Evolutionary conservation across 1,139 yeast species (phyloP).

Genomic region (Kodamaea sp.): DNA sequence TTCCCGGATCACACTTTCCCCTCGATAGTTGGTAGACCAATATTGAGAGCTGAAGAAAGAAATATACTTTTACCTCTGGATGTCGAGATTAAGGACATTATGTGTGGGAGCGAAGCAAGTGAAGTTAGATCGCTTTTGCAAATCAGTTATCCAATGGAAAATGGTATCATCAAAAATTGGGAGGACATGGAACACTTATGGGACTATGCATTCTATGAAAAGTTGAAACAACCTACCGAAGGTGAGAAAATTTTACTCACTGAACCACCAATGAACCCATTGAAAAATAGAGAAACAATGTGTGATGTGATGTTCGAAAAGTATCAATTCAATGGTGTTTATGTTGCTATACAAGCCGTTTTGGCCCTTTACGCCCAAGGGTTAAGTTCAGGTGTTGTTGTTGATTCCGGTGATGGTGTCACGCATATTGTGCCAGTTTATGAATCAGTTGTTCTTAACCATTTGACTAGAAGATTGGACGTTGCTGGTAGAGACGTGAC

Average conservation of each 20-base stretch:
- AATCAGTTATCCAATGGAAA: slow-evolving; percentile 96
- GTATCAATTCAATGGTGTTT: slow-evolving; percentile 92
- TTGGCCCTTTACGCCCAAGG: slow-evolving; percentile 97
- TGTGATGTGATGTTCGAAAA: slow-evolving; percentile 97
- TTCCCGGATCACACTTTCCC: slow-evolving; percentile 99
- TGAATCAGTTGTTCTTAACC: slow-evolving; percentile 92
- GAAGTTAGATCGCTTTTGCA: slow-evolving; percentile 87
- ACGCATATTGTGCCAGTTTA: slow-evolving; percentile 98
- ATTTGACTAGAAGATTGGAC: slow-evolving; percentile 85
- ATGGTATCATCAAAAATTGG: slow-evolving; percentile 97
- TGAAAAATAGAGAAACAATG: slow-evolving; percentile 90
- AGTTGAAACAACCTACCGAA: slow-evolving; percentile 71
- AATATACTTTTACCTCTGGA: slow-evolving; percentile 51
- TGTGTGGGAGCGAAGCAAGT: slow-evolving; percentile 97
- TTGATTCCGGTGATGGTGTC: slow-evolving; percentile 85
- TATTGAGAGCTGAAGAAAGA: slow-evolving; percentile 93
- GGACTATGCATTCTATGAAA: slow-evolving; percentile 95
- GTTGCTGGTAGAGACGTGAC: slow-evolving; percentile 99
- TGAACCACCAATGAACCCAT: slow-evolving; percentile 97
- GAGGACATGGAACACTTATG: slow-evolving; percentile 98
- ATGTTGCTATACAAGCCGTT: slow-evolving; percentile 97
- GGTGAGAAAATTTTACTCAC: slow-evolving; percentile 84
- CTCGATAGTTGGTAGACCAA: slow-evolving; percentile 96
- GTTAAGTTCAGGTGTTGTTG: slow-evolving; percentile 95
- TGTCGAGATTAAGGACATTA: slow-evolving; percentile 80